Evolutionary conservation across 2,329 filamentous ascomycete genomes (phyloP), one percentile per base, ranked within the genome.

Genomic region (Fusarium cicatricum): DNA sequence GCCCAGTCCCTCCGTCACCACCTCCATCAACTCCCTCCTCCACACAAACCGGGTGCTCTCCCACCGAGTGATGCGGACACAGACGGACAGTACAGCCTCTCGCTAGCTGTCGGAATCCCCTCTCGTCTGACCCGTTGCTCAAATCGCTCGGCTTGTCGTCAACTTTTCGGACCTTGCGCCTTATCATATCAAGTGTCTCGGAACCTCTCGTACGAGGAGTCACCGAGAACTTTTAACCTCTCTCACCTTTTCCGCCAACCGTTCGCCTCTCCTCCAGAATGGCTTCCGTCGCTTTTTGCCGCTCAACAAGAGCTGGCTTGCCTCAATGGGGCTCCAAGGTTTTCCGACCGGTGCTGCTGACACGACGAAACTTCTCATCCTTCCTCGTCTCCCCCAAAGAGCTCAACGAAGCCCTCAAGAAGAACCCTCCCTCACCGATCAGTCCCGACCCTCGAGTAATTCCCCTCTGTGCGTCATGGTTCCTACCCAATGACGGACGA

Each of bases 401-500:
- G 76, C 87, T 98, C 52, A 78, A 89, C 71, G 85, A 90, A 63
- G 93, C 92, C 45, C 83, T 99, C 45, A 88, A 90, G 75, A 90
- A 89, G 77, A 96, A 94, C 74, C 85, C 92, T 4, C 85, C 89
- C 11, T 90, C 89, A 47, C 86, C 89, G 59, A 90, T 94, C 68
- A 92, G 90, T 56, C 90, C 91, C 37, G 87, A 91, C 11, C 90
- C 94, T 1, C 88, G 90, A 64, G 89, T 96, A 37, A 87, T 99
- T 48, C 91, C 95, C 3, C 83, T 99, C 36, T 97, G 93, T 76
- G 95, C 93, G 40, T 85, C 92, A 19, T 99, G 95, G 95, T 99
- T 97, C 72, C 85, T 99, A 60, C 95, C 95, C 60, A 98, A 97
- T 74, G 94, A 97, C 66, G 85, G 85, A 48, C 88, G 92, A 58